Percentiles rank a stretch among this genome's conserved stretches.
Conservation (phyloP, 495 filamentous ascomycete genomes). For the Talaromyces adpressus region DNA sequence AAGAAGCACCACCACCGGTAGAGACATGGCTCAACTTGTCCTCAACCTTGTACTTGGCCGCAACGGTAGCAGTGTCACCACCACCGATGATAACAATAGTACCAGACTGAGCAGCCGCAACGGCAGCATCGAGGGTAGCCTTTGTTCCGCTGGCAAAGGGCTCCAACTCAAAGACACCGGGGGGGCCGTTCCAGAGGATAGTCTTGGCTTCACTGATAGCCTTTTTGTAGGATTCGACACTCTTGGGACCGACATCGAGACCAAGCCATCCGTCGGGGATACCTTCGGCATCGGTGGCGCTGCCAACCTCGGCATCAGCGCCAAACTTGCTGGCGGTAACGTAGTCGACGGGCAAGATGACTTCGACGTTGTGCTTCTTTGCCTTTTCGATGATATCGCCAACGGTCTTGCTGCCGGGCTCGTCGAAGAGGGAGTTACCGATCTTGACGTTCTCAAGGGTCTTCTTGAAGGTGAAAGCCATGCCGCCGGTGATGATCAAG, state of each 20-base stretch:
- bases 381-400: constrained; percentile 86
- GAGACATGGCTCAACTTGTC: constrained; percentile 97
- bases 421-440: constrained; percentile 88
- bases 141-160: constrained; percentile 88
- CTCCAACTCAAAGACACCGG: constrained; percentile 96
- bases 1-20: constrained; percentile 89
- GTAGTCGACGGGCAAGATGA: constrained; percentile 92
- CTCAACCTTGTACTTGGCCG: constrained; percentile 93
- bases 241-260: constrained; percentile 87
- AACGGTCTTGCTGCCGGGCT: constrained; percentile 90
- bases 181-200: constrained; percentile 98
- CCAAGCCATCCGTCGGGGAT: constrained; percentile 98
- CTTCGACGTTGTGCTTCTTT: constrained; percentile 88
- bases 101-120: constrained; percentile 67
- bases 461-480: constrained; percentile 99
- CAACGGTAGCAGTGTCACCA: constrained; percentile 96
- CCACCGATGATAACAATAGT: constrained; percentile 97
- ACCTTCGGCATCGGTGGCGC: constrained; percentile 78
- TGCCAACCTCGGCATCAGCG: constrained; percentile 71
- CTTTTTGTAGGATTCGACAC: constrained; percentile 73
- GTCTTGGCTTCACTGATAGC: constrained; percentile 85
- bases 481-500: constrained; percentile 93
- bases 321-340: constrained; percentile 92
- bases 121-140: constrained; percentile 78
- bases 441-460: constrained; percentile 85